phyloP scores from a whole-genome alignment of 768 basidiomycete species.

The Boletus pseudopeckii region DNA sequence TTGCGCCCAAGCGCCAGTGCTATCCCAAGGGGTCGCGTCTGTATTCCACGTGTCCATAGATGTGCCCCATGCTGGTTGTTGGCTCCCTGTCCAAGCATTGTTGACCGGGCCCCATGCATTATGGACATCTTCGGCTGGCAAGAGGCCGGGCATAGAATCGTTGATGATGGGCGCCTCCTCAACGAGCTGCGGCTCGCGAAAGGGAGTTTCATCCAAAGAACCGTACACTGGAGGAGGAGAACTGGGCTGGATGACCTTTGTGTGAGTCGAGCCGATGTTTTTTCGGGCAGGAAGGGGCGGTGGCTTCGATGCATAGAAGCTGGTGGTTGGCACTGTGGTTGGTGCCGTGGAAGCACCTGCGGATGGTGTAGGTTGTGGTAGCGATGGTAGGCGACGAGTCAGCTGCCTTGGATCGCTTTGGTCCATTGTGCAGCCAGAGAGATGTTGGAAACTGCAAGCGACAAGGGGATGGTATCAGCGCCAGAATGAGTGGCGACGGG shows the following conservation, averaged over 20 bases:
- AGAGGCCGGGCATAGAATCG: conserved; percentile 35
- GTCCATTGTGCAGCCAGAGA: conserved; percentile 40
- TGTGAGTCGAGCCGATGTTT: conserved; percentile 36
- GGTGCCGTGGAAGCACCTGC: conserved; percentile 31
- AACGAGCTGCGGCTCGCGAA: conserved; percentile 57
- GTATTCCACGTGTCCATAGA: conserved; percentile 22
- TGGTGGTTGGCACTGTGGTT: conserved; percentile 25
- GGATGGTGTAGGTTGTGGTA: conserved; percentile 44
- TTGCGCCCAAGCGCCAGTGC: conserved; percentile 21
- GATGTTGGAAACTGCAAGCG: conserved; percentile 4
- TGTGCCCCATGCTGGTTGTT: conserved; percentile 11
- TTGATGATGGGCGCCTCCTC: conserved; percentile 38
- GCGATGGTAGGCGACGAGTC: conserved; percentile 26
- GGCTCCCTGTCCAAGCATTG: conserved; percentile 14
- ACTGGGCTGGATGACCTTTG: conserved; percentile 31
- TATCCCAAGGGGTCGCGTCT: conserved; percentile 25
- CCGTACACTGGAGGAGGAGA: conserved; percentile 29
- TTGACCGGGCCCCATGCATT: conserved; percentile 15
- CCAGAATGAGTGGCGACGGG: background rate
- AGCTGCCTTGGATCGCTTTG: conserved; percentile 41
- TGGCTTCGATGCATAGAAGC: conserved; percentile 31
- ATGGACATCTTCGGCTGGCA: conserved; percentile 35
- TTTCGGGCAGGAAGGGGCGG: conserved; percentile 36
- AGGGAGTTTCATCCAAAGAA: conserved; percentile 27
- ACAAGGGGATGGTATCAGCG: conserved; percentile 7